phyloP scores from a whole-genome alignment of 2,329 filamentous ascomycete genomes.

The Fusarium pseudonygamai region DNA sequence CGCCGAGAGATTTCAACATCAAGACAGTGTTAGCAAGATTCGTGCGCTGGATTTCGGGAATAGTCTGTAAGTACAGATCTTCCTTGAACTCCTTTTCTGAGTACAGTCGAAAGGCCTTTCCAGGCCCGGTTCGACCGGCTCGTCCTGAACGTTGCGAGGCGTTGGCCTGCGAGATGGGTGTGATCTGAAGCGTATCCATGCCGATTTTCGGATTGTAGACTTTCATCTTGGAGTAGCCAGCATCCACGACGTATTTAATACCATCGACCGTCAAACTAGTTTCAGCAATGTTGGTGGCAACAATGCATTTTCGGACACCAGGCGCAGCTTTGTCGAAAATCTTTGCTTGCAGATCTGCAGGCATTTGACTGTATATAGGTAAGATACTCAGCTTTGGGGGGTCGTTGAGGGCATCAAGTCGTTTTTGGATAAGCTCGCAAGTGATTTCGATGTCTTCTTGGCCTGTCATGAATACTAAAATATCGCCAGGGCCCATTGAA shows the following conservation, averaged over 20 bases:
- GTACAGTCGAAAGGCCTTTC: slow-evolving; percentile 93
- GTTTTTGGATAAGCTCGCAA: slow-evolving; percentile 89
- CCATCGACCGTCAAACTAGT: slow-evolving; percentile 98
- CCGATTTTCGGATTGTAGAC: slow-evolving; percentile 99
- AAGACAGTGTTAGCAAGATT: slow-evolving; percentile 96
- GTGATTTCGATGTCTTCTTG: slow-evolving; percentile 99
- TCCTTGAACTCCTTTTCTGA: slow-evolving; percentile 96
- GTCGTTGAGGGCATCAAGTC: slow-evolving; percentile 88
- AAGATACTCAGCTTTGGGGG: slow-evolving; percentile 94
- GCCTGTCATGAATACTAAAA: slow-evolving; percentile 98
- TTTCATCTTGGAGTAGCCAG: slow-evolving; percentile 96
- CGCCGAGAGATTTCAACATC: slow-evolving; percentile 91
- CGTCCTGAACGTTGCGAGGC: slow-evolving; percentile 92
- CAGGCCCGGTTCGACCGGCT: slow-evolving; percentile 92
- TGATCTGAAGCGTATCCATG: slow-evolving; percentile 98
- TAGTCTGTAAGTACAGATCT: slow-evolving; percentile 95
- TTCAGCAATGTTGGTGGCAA: slow-evolving; percentile 98
- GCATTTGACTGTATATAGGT: slow-evolving; percentile 99
- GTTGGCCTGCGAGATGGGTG: slow-evolving; percentile 96
- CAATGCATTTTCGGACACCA: slow-evolving; percentile 95
- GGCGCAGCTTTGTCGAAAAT: slow-evolving; percentile 94
- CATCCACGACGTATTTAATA: slow-evolving; percentile 98
- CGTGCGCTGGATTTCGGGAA: slow-evolving; percentile 96
- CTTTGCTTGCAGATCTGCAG: slow-evolving; percentile 94
- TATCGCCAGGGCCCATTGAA: slow-evolving; percentile 91